A percentile compares a stretch with the other conserved stretches of the same genome.
phyloP scores from a whole-genome alignment of 805 yeast genomes.

The Lipomyces orientalis region DNA sequence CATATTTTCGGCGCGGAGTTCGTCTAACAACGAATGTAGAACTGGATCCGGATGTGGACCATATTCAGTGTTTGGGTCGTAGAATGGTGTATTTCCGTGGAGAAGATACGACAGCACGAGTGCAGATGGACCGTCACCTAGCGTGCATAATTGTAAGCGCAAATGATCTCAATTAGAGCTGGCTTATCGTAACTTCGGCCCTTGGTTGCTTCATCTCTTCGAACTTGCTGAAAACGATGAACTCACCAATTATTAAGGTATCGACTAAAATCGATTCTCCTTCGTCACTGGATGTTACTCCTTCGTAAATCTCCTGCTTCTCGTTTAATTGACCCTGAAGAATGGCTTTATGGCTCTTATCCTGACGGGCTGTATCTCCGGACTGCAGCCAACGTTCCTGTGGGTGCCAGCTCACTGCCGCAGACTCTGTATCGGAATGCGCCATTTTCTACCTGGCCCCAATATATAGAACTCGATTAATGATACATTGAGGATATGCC shows the following conservation, averaged over 20 bases:
- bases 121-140: constrained; percentile 46
- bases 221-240: neutral
- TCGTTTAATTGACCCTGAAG: neutral
- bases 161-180: neutral
- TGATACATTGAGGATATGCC: neutral
- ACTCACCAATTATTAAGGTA: constrained; percentile 2
- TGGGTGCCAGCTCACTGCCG: neutral
- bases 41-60: constrained; percentile 44
- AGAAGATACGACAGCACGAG: constrained; percentile 44
- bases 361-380: neutral
- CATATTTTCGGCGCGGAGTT: neutral
- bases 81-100: constrained; percentile 44
- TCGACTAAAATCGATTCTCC: neutral
- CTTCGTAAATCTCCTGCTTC: neutral
- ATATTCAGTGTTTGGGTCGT: constrained; percentile 34
- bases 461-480: neutral
- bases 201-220: neutral
- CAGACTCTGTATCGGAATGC: neutral
- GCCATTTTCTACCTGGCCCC: neutral
- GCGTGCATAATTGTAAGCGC: neutral
- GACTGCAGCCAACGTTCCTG: neutral
- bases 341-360: neutral
- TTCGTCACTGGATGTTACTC: neutral
- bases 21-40: constrained; percentile 38
- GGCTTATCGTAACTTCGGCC: neutral